Base-by-base conservation (phyloP, 2,329 filamentous ascomycete genomes). In the Fusarium dlaminii region DNA sequence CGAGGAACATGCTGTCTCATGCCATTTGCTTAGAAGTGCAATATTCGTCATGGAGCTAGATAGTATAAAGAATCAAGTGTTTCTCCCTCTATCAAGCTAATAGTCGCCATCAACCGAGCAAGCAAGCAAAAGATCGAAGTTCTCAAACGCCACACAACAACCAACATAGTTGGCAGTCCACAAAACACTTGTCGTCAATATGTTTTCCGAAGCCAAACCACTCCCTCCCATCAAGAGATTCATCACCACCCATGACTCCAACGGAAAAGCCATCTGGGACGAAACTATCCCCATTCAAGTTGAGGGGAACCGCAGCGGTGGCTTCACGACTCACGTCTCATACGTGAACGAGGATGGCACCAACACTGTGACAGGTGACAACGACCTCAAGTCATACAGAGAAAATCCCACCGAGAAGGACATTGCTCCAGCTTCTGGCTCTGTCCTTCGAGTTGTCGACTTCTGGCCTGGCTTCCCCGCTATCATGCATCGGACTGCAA, bases 401-500 rank as follows among this genome's bases (percentile, higher is more conserved):
- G 65, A 77, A 32, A 67, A 74, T 36, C 73, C 66, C 5, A 45
- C 58, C 24, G 68, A 76, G 46, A 54, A 73, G 57, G 69, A 75
- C 36, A 39, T 78, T 36, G 60, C 67, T 18, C 76, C 75, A 18
- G 60, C 15, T n/a, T 72, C 73, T n/a, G 65, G 68, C 30, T 69
- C 76, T 27, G 51, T 59, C 12, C 62, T 77, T 36, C 65, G 69
- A 29, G 72, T 75, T 30, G 69, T 77, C 37, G 75, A 77, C 55
- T 67, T 78, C 52, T 78, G 69, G 67, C 72, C 73, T 11, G 71
- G 71, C 37, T 74, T 54, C 46, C 67, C 73, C 8, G 68, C 63
- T 20, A 52, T 75, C 46, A 62, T 76, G 75, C 75, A 78, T 67
- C 68, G 69, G 14, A 78, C 76, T 43, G 71, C 64, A 34, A 78